phyloP scores from a whole-genome alignment of 768 basidiomycete genomes.

The Collybia nuda region DNA sequence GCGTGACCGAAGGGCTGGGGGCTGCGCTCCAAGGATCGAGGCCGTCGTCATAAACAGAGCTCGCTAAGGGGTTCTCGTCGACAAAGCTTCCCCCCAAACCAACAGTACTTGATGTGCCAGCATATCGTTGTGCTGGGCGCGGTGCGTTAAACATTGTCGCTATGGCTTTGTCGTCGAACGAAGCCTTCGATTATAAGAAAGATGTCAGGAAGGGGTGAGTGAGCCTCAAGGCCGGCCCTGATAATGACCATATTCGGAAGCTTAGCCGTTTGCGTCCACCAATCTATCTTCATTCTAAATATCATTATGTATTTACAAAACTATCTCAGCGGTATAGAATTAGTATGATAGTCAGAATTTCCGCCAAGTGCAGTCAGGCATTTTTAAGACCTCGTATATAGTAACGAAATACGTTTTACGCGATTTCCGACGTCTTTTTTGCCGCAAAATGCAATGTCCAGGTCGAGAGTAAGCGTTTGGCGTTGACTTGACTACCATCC shows the following conservation, averaged over 20 bases:
- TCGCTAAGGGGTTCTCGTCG: constrained; percentile 72
- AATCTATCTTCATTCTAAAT: constrained; percentile 1
- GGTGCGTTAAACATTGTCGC: constrained; percentile 82
- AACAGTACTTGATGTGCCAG: constrained; percentile 44
- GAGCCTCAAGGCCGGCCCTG: neutral
- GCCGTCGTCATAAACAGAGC: constrained; percentile 77
- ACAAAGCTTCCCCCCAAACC: constrained; percentile 74
- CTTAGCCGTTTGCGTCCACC: neutral
- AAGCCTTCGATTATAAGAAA: neutral
- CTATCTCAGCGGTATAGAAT: constrained; percentile 1
- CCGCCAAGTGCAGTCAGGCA: neutral
- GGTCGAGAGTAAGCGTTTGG: constrained; percentile 76
- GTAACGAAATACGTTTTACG: constrained; percentile 16
- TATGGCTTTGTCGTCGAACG: neutral
- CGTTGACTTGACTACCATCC: constrained; percentile 82
- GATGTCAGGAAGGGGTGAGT: neutral
- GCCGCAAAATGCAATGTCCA: constrained; percentile 96
- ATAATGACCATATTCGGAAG: neutral
- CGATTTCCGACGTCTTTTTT: constrained; percentile 49
- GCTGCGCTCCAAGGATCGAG: constrained; percentile 79
- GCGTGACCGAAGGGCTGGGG: constrained; percentile 70
- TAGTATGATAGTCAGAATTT: constrained; percentile 6
- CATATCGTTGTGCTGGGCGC: constrained; percentile 69
- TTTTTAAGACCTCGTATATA: no score
- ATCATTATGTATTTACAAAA: constrained; percentile 15